Percentiles rank a stretch among this genome's conserved stretches.
Evolutionary conservation across 352 stramenopile genomes (phyloP).

Genomic region (Phytophthora pini): DNA sequence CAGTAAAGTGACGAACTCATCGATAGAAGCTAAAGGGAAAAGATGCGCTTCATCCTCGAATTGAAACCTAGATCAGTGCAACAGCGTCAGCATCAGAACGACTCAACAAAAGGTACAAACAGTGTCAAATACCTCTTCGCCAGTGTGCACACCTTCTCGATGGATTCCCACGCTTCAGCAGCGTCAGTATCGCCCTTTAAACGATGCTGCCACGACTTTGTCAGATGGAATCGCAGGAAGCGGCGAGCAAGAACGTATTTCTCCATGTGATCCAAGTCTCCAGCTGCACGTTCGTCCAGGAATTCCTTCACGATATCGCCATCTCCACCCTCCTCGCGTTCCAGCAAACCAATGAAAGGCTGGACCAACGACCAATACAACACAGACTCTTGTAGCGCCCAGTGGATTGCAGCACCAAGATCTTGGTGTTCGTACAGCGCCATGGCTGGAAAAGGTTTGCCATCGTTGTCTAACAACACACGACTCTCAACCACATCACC

Average conservation of each 20-base stretch:
- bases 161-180: constrained; percentile 26
- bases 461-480: constrained; percentile 31
- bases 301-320: constrained; percentile 7
- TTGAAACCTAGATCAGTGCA: constrained; percentile 30
- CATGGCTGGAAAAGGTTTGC: constrained; percentile 32
- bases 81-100: too few relatives aligned
- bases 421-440: constrained; percentile 75
- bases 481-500: constrained; percentile 11
- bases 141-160: constrained; percentile 56
- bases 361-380: constrained; percentile 45
- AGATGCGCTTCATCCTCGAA: constrained; percentile 80
- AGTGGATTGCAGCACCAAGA: constrained; percentile 79
- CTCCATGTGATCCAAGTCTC: constrained; percentile 61
- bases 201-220: constrained; percentile 27
- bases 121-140: constrained; percentile 47
- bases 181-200: constrained; percentile 28
- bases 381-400: constrained; percentile 61
- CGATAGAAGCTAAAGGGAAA: constrained; percentile 56
- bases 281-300: constrained; percentile 27
- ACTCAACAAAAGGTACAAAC: not conserved
- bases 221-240: constrained; percentile 59
- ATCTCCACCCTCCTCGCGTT: not conserved
- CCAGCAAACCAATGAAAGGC: constrained; percentile 33
- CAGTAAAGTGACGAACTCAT: constrained; percentile 41
- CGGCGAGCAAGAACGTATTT: constrained; percentile 63